Conservation (phyloP, 2,329 filamentous ascomycete genomes). For the Dothiorella sarmentorum region DNA sequence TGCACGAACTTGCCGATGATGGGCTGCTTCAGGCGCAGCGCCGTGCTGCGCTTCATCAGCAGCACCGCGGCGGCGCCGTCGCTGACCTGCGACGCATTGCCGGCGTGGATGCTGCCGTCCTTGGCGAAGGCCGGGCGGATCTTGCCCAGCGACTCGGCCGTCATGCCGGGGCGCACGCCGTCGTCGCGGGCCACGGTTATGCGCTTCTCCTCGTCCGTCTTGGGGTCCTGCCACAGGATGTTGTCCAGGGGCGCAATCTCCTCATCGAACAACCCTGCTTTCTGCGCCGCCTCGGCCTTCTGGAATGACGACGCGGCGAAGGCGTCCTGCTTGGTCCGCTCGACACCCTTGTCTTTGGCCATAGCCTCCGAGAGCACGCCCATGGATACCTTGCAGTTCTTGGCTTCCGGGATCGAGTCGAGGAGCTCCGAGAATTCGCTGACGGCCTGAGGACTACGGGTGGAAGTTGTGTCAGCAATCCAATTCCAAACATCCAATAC, state of each 20-base stretch:
- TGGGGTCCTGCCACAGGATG: constrained; percentile 85
- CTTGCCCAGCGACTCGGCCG: constrained; percentile 82
- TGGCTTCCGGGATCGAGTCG: constrained; percentile 73
- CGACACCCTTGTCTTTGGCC: constrained; percentile 78
- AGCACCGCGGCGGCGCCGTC: constrained; percentile 91
- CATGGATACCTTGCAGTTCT: constrained; percentile 98
- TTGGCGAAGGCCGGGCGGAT: constrained; percentile 87
- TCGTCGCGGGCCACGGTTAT: constrained; percentile 84
- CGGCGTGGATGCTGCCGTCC: constrained; percentile 90
- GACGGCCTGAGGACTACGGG: constrained; percentile 71
- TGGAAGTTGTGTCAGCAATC: too few species aligned
- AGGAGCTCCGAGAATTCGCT: constrained; percentile 89
- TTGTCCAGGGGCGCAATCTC: constrained; percentile 79
- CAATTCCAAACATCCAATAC: too few species aligned
- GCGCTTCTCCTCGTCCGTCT: constrained; percentile 79
- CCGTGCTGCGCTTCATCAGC: constrained; percentile 90
- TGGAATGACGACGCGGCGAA: constrained; percentile 93
- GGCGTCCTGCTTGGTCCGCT: constrained; percentile 74
- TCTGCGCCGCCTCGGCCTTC: constrained; percentile 82
- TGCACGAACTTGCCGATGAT: constrained; percentile 92
- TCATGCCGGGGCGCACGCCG: constrained; percentile 80
- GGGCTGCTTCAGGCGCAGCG: constrained; percentile 79
- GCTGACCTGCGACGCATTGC: constrained; percentile 92
- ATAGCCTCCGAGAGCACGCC: constrained; percentile 89
- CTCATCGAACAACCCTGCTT: constrained; percentile 83